Conservation (phyloP, 176 grass and related monocot genomes). For the Dactylis glomerata region DNA sequence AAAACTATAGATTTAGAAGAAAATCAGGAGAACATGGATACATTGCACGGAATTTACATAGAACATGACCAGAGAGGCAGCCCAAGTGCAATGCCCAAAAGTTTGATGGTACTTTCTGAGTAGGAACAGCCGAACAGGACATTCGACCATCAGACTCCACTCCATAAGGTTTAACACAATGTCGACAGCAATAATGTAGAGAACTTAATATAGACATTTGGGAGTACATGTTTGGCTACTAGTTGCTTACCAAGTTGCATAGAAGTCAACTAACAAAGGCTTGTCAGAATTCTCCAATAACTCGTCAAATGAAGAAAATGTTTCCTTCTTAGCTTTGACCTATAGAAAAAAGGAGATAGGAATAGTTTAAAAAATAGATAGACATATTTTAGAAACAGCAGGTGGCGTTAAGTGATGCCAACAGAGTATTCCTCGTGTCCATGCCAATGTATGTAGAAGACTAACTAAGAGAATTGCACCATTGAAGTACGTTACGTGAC, state of each 20-base stretch:
- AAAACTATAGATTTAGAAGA: neutral
- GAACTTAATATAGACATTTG: neutral
- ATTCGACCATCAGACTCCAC: neutral
- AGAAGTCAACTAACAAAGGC: conserved; percentile 88
- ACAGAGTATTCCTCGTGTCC: neutral
- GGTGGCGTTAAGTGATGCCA: neutral
- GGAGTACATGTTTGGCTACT: neutral
- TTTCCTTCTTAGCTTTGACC: conserved; percentile 84
- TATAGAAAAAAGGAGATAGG: conserved; percentile 11
- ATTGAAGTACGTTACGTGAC: neutral
- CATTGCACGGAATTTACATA: neutral
- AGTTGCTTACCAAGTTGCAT: conserved; percentile 83
- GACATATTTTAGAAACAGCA: neutral
- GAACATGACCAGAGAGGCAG: neutral
- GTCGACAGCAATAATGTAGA: neutral
- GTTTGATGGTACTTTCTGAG: neutral
- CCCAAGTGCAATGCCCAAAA: neutral
- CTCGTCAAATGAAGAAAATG: conserved; percentile 86
- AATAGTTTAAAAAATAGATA: neutral
- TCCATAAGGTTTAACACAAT: neutral
- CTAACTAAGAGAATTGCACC: neutral
- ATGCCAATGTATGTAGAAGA: neutral
- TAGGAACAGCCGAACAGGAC: neutral
- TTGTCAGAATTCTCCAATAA: conserved; percentile 85
- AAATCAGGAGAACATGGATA: neutral